Percentiles rank a stretch among this genome's conserved stretches.
phyloP scores from a whole-genome alignment of 805 yeast genomes.

The Kurtzmaniella cleridarum region DNA sequence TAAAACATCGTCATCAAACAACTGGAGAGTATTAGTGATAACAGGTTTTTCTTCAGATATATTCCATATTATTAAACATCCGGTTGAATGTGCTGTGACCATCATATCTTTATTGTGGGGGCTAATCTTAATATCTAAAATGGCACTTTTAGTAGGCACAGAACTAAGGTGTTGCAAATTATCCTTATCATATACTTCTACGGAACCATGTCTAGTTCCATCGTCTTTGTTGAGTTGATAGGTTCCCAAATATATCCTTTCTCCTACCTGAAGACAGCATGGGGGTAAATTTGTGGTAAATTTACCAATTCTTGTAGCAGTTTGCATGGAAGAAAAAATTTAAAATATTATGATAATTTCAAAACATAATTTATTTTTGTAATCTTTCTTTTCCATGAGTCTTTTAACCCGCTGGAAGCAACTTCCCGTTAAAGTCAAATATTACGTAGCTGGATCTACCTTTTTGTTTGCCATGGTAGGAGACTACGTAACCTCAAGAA shows the following conservation, averaged over 20 bases:
- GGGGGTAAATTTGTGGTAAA: constrained; percentile 66
- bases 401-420: constrained; percentile 24
- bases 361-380: neutral
- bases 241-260: constrained; percentile 66
- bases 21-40: constrained; percentile 20
- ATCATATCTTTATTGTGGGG: constrained; percentile 48
- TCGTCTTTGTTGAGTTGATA: constrained; percentile 59
- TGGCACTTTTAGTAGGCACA: constrained; percentile 49
- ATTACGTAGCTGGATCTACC: constrained; percentile 37
- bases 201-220: constrained; percentile 60
- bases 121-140: constrained; percentile 69
- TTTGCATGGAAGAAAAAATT: constrained; percentile 1
- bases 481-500: constrained; percentile 30
- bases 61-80: constrained; percentile 63
- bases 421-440: constrained; percentile 35
- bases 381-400: neutral
- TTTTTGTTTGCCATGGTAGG: constrained; percentile 35
- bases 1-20: constrained; percentile 45
- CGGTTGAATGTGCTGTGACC: constrained; percentile 76
- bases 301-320: constrained; percentile 17
- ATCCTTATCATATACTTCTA: constrained; percentile 35
- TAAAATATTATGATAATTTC: neutral
- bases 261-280: constrained; percentile 62
- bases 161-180: constrained; percentile 16
- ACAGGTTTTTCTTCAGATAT: constrained; percentile 3